Base-by-base conservation (phyloP, 83 land plant species). In the Picea abies region DNA sequence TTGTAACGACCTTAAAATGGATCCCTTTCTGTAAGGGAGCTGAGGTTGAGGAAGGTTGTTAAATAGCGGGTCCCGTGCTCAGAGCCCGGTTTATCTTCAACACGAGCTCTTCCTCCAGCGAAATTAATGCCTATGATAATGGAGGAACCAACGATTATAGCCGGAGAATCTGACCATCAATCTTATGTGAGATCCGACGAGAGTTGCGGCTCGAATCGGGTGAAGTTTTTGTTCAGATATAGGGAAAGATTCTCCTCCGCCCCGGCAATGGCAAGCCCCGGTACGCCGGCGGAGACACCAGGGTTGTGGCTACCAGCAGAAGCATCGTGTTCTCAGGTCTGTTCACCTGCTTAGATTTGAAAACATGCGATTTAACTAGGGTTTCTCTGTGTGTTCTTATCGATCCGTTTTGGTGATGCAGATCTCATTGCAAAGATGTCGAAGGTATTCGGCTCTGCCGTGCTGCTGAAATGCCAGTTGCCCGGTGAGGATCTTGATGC, bases 211-310 rank as follows among this genome's bases (percentile, higher is more conserved):
- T 64, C 52, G 58, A 66, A 79, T 29, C 63, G 63, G 6, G 63
- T 81, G 4, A 85, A 85, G 83, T 77, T 82, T 44, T 63, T 86
- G 61, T 86, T 63, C 69, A 86, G 87, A 78, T 86, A 86, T 81
- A 84, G 81, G 14, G 87, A 84, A 0, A 61, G 6, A 86, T 86
- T 63, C 52, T 86, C 44, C 87, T 84, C 32, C 81, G 87, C 26
- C 69, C 14, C 5, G 41, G 35, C 72, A 84, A 86, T 32, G 87
- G 78, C 32, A 23, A 71, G 76, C 84, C 82, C 84, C 84, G 81
- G 0, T 86, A 86, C 78, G 62, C 60, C 32, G 84, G 84, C 25
- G 84, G 87, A 3, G 71, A 78, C 12, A 82, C 87, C 16, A 63
- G 87, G 4, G 68, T 86, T 26, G 76, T 86, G 73, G 83, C 87